phyloP scores from a whole-genome alignment of 305 asterid genomes.

The Fraxinus paxiana region DNA sequence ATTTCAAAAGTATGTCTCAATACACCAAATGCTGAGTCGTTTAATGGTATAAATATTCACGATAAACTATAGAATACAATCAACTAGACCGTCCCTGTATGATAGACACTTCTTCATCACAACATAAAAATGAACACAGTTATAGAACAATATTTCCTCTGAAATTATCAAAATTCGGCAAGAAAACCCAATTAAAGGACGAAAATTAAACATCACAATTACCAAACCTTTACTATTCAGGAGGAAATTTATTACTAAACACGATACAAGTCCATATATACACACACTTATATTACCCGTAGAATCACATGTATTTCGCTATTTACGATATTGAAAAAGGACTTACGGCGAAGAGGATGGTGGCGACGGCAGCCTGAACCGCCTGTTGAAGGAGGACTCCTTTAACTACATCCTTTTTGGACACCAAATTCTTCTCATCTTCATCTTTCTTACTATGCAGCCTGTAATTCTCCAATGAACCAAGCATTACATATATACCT shows the following conservation, averaged over 20 bases:
- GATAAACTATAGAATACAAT: not conserved
- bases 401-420: constrained; percentile 64
- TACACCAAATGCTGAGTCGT: not conserved
- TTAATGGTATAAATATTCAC: not conserved
- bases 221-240: not conserved
- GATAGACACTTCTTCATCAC: not conserved
- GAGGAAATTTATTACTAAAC: not conserved
- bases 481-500: constrained; percentile 59
- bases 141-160: not conserved
- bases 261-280: not conserved
- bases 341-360: constrained; percentile 69
- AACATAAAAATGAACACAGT: not conserved
- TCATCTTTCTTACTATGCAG: constrained; percentile 72
- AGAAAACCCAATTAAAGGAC: not conserved
- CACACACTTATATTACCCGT: not conserved
- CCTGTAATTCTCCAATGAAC: constrained; percentile 64
- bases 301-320: not conserved
- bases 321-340: not conserved
- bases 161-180: not conserved
- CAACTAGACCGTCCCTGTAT: not conserved
- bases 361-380: constrained; percentile 77
- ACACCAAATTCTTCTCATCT: constrained; percentile 81
- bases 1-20: not conserved
- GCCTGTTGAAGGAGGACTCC: constrained; percentile 90
- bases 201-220: not conserved